A percentile compares a stretch with the other conserved stretches of the same genome.
Evolutionary conservation across 176 grass and related monocot genomes (phyloP).

Genomic region (Elymus sibiricus): DNA sequence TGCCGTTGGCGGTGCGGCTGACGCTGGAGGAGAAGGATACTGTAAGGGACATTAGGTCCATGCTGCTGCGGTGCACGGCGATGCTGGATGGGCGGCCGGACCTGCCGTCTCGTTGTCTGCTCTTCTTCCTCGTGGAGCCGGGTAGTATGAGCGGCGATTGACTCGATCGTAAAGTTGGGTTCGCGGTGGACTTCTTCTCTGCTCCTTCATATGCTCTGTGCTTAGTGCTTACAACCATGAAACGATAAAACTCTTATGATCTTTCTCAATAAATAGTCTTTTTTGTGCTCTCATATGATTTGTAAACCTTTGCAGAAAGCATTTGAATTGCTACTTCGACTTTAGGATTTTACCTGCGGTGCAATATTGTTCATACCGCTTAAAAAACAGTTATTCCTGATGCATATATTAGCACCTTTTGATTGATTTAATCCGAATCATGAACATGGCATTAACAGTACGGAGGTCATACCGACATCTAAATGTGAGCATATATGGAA

Average conservation of each 20-base stretch:
- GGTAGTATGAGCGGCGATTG: not conserved
- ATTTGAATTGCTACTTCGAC: no score
- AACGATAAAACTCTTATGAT: not conserved
- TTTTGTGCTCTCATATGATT: no score
- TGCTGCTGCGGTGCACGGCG: constrained; percentile 25
- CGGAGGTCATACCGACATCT: no score
- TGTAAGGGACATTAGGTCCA: not conserved
- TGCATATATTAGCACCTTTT: no score
- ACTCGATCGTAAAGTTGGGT: not conserved
- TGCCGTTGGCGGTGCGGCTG: not conserved
- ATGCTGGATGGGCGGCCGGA: not conserved
- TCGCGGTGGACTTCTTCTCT: not conserved
- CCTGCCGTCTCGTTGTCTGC: not conserved
- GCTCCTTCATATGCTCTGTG: not conserved
- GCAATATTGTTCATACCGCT: no score
- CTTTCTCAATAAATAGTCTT: not conserved
- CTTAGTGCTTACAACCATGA: not conserved
- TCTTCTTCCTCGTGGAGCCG: not conserved
- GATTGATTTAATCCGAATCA: no score
- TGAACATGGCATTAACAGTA: no score
- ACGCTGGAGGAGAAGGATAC: not conserved
- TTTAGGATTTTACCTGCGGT: no score
- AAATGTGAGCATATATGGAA: no score
- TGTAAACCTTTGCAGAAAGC: no score
- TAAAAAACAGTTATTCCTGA: no score